Base-by-base conservation (phyloP, 768 basidiomycete genomes). In the Psilocybe cubensis region DNA sequence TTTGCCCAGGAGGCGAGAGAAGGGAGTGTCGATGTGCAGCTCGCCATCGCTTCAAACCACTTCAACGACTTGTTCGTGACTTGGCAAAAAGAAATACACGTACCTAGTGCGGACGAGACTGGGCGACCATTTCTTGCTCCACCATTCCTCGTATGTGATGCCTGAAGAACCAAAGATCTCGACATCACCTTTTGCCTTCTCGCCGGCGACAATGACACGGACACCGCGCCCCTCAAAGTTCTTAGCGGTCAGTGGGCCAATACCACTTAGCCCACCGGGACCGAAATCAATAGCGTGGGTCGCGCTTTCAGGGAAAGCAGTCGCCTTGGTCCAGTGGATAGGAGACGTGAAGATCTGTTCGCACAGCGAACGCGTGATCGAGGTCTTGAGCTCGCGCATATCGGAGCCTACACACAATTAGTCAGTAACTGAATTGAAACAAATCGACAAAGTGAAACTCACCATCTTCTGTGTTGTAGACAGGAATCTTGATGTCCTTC, bases 241-340 rank as follows among this genome's bases (percentile, higher is more conserved):
- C 65, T 90, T 86, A 3, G 89, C 87, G 41, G 95, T 96, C 54
- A 98, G 80, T 52, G 89, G 87, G 40, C 96, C 96, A 62, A 98
- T 96, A 11, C 97, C 96, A 67, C 89, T 93, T 54, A 92, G 69
- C 12, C 96, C 96, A 59, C 97, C 96, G 1, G 97, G 94, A 52
- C 97, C 97, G 66, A 99, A 98, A 74, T 99, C 97, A 60, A 98
- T 77, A 2, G 93, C 90, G 71, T 99, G 97, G 3, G 96, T 98
- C 0, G 95, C 94, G 8, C 88, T 83, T 58, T 90, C 82, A 1
- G 95, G 92, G 83, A 98, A 96, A 59, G 86, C 77, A 29, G 93
- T 96, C 4, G 95, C 95, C 66, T 88, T 87, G 40, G 82, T 77
- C 97, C 97, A 98, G 76, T 97, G 91, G 63, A 99, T 95, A 11